Evolutionary conservation across 1,284 basidiomycete genomes (phyloP).

Genomic region (Ganoderma leucocontextum): DNA sequence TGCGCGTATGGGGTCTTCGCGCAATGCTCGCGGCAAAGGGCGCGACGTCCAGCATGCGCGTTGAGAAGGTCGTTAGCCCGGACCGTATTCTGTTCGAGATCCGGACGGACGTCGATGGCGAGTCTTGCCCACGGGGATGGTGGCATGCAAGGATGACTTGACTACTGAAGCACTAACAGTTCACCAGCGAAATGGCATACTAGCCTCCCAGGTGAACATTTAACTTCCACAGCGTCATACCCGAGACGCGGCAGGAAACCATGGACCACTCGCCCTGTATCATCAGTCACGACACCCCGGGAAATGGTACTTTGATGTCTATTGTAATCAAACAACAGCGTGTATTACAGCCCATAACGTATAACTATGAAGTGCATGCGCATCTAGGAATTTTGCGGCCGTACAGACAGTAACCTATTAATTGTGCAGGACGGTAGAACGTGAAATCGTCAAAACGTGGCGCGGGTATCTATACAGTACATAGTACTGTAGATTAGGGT

Average conservation of each 20-base stretch:
- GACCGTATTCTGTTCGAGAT: constrained; percentile 69
- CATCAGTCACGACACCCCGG: neutral
- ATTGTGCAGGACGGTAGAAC: constrained; percentile 2
- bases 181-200: neutral
- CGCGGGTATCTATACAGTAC: constrained; percentile 23
- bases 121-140: neutral
- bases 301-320: neutral
- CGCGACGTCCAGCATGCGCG: constrained; percentile 52
- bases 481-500: constrained; percentile 10
- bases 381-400: constrained; percentile 9
- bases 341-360: constrained; percentile 6
- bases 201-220: neutral
- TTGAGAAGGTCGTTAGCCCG: constrained; percentile 55
- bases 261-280: neutral
- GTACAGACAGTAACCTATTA: constrained; percentile 3
- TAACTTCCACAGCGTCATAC: neutral
- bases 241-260: neutral
- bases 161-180: neutral
- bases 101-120: neutral
- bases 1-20: constrained; percentile 72
- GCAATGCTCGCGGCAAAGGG: constrained; percentile 68
- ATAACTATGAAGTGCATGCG: constrained; percentile 10
- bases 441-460: constrained; percentile 1
- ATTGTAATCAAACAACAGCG: neutral
- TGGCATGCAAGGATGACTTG: too few species aligned